Evolutionary conservation across 2,329 filamentous ascomycete genomes (phyloP).

Genomic region (Paramyrothecium sp.): DNA sequence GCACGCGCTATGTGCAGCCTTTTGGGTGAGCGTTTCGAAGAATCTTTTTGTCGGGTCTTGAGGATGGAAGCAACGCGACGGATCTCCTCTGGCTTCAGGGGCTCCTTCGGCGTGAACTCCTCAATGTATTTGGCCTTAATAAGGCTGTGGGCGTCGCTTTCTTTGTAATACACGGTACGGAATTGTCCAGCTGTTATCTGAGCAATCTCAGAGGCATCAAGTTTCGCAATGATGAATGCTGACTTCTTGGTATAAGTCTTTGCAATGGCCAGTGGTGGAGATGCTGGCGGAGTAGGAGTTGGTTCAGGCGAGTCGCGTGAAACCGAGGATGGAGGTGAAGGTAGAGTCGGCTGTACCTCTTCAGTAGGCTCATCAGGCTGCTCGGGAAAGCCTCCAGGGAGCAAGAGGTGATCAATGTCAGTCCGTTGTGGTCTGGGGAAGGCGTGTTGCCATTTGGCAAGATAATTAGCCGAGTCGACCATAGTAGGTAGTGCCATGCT

Average conservation of each 20-base stretch:
- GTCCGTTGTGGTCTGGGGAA: conserved; percentile 16
- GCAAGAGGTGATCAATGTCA: conserved; percentile 11
- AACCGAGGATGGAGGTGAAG: not conserved
- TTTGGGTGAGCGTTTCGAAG: conserved; percentile 17
- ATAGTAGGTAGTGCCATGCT: conserved; percentile 26
- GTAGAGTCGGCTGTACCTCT: not conserved
- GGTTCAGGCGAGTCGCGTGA: not conserved
- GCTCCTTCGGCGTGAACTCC: conserved; percentile 11
- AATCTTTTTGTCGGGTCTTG: conserved; percentile 19
- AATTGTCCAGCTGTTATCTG: conserved; percentile 15
- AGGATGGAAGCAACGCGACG: conserved; percentile 23
- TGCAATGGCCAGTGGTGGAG: conserved; percentile 3
- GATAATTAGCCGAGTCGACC: conserved; percentile 20
- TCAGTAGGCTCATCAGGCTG: conserved; percentile 10
- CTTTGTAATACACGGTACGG: conserved; percentile 14
- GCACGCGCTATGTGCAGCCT: conserved; percentile 18
- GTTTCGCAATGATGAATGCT: conserved; percentile 8
- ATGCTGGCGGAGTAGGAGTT: not conserved
- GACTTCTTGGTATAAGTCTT: conserved; percentile 7
- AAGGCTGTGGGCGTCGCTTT: conserved; percentile 14
- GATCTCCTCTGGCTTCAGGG: not conserved
- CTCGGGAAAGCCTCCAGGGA: conserved; percentile 26
- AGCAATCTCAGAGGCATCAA: conserved; percentile 8
- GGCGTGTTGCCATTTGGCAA: conserved; percentile 15
- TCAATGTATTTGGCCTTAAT: conserved; percentile 16